Evolutionary conservation across 805 yeast genomes (phyloP), one percentile per base, ranked within the genome.

Genomic region (Scheffersomyces stipitis): DNA sequence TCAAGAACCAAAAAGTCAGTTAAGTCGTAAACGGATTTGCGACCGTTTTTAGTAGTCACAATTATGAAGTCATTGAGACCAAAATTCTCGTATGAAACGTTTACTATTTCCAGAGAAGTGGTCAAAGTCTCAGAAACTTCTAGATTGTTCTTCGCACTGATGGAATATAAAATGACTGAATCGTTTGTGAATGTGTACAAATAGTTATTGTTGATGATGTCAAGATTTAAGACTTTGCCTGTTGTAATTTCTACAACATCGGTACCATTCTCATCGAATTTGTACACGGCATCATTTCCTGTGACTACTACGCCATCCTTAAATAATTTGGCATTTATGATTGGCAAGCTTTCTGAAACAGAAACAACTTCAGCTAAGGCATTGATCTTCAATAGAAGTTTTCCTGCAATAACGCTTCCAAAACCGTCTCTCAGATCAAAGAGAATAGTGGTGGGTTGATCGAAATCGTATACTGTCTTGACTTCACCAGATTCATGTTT

Each of bases 1-100:
- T 40, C 41, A 28, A 47, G 33, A 10, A 37, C 32, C 26, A 51
- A 44, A 23, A 41, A 52, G 44, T 55, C 60, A 7, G 59, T 55
- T 32, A 55, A 44, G 36, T 54, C 58, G 18, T 32, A 48, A 8
- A 52, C 37, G 8, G 34, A 34, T 18, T 33, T 32, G 22, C 16
- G 17, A 3, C 28, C 5, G 20, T 23, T 27, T 5, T 17, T 27
- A n/a, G 27, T 31, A 7, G 38, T 16, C 9, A 45, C 33, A 13
- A 41, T 18, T 30, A 43, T 34, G 31, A 36, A 41, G 14, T 41
- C 42, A 24, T 44, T 37, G 23, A 45, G 39, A 3, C 36, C 41
- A 16, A 29, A 34, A 8, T 30, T 31, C 18, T 26, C 24, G 29
- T 37, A 24, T 8, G 28, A 33, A 15, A 14, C 26, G 14, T 24